phyloP scores from a whole-genome alignment of 2,329 filamentous ascomycete genomes.

The Dactylonectria estremocensis region DNA sequence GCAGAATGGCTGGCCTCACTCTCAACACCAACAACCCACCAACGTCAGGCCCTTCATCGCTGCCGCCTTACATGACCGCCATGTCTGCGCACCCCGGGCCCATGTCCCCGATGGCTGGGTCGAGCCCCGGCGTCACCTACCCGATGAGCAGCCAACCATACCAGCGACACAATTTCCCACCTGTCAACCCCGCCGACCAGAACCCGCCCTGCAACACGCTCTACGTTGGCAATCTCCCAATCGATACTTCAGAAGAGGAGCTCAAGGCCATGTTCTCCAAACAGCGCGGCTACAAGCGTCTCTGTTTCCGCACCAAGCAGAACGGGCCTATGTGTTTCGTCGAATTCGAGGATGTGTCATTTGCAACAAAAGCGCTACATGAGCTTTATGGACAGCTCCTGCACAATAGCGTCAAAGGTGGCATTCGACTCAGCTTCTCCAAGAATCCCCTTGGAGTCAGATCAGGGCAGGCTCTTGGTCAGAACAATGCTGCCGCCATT shows the following conservation, averaged over 20 bases:
- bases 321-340: slow-evolving; percentile 99
- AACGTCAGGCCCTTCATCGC: slow-evolving; percentile 65
- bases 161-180: slow-evolving; percentile 79
- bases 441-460: slow-evolving; percentile 97
- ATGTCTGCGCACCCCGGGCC: slow-evolving; percentile 60
- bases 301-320: slow-evolving; percentile 94
- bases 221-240: slow-evolving; percentile 96
- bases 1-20: slow-evolving; percentile 78
- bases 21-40: slow-evolving; percentile 74
- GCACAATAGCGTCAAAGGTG: slow-evolving; percentile 94
- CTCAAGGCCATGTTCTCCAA: slow-evolving; percentile 94
- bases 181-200: slow-evolving; percentile 94
- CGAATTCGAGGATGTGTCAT: slow-evolving; percentile 94
- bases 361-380: slow-evolving; percentile 90
- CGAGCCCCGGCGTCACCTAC: slow-evolving; percentile 50
- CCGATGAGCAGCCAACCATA: slow-evolving; percentile 67
- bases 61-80: slow-evolving; percentile 63
- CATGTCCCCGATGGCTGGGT: slow-evolving; percentile 69
- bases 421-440: slow-evolving; percentile 95
- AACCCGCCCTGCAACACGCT: slow-evolving; percentile 98
- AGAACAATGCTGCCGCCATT: slow-evolving; percentile 58
- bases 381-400: slow-evolving; percentile 90
- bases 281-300: slow-evolving; percentile 93
- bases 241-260: slow-evolving; percentile 95
- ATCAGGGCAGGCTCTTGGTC: slow-evolving; percentile 75